Base-by-base conservation (phyloP, 2,329 filamentous ascomycete species). In the Trichophyton verrucosum region DNA sequence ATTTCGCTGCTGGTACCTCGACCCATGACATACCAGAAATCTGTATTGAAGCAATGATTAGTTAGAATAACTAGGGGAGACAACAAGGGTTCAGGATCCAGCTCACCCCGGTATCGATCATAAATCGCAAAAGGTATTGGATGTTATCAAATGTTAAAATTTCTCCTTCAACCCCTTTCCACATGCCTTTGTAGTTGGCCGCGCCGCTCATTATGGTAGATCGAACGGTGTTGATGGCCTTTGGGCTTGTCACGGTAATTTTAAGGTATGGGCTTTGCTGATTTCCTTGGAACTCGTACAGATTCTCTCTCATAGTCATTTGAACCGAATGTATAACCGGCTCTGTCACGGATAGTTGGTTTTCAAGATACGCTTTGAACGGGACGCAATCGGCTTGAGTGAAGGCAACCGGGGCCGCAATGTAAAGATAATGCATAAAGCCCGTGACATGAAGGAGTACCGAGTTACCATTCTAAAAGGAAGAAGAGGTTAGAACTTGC, bases 11-110 rank as follows among this genome's bases (percentile, higher is more conserved):
- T 22, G 89, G 86, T 17, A 86, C 89, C 73, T 96, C 90, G 0
- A 97, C 90, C 94, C 94, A 99, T 1, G 91, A 92, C 94, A 99
- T 99, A 65, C 94, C 94, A 61, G 88, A 82, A 51, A 99, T 87
- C 82, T 89, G 22, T 49, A 33, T 44, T 65, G 49, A 65, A 64
- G 22, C 59, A 51, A 22, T 8, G 6, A 42, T 40, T 62, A 27
- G 27, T 22, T 53, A 22, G 3, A 8, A 11, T 15, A 49, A 40
- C 36, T 3, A 30, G 1, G 27, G 27, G 27, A 5, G 8, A 15
- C 40, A 27, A 40, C 59, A 4, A 3, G 3, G 33, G 33, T 13
- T 11, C 33, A 2, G 9, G 6, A 38, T 13, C 33, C 8, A 38
- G 11, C 76, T 66, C 77, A 89, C 86, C 73, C 91, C 87, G 66